Percentiles rank a stretch among this genome's conserved stretches.
phyloP scores from a whole-genome alignment of 768 basidiomycete species.

The Floccularia luteovirens region DNA sequence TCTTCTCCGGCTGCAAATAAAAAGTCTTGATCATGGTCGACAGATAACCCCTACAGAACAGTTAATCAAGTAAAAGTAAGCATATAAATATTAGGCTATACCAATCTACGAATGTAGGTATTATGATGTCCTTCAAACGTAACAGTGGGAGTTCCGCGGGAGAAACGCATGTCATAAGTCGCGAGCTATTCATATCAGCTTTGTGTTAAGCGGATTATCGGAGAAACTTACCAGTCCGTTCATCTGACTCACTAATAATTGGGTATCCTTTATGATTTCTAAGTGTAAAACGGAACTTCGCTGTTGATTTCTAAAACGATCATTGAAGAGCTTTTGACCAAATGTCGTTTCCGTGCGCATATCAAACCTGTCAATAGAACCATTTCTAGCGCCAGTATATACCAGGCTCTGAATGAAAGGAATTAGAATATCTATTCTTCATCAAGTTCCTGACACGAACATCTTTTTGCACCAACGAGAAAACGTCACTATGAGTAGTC shows the following conservation, averaged over 20 bases:
- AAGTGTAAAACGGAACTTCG: conserved; percentile 49
- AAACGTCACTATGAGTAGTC: conserved; percentile 54
- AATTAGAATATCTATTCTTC: background rate
- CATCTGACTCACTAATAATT: conserved; percentile 50
- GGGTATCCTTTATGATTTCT: conserved; percentile 36
- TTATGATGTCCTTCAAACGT: conserved; percentile 54
- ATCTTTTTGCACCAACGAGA: conserved; percentile 45
- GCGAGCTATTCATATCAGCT: conserved; percentile 33
- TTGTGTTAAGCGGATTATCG: background rate
- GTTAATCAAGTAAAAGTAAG: background rate
- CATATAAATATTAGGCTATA: conserved; percentile 18
- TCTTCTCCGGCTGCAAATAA: conserved; percentile 70
- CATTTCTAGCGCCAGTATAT: conserved; percentile 56
- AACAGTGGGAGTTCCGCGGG: conserved; percentile 34
- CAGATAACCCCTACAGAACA: conserved; percentile 45
- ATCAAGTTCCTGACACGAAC: conserved; percentile 21
- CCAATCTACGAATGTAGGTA: conserved; percentile 39
- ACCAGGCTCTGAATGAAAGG: conserved; percentile 31
- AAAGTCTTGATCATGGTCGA: conserved; percentile 49
- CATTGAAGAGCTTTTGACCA: conserved; percentile 31
- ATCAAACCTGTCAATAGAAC: conserved; percentile 51
- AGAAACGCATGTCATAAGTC: conserved; percentile 56
- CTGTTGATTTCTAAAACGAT: conserved; percentile 18
- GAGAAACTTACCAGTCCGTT: conserved; percentile 45
- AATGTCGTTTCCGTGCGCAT: conserved; percentile 30